Evolutionary conservation across 805 yeast genomes (phyloP), one percentile per base, ranked within the genome.

Genomic region (Starmerella sp.): DNA sequence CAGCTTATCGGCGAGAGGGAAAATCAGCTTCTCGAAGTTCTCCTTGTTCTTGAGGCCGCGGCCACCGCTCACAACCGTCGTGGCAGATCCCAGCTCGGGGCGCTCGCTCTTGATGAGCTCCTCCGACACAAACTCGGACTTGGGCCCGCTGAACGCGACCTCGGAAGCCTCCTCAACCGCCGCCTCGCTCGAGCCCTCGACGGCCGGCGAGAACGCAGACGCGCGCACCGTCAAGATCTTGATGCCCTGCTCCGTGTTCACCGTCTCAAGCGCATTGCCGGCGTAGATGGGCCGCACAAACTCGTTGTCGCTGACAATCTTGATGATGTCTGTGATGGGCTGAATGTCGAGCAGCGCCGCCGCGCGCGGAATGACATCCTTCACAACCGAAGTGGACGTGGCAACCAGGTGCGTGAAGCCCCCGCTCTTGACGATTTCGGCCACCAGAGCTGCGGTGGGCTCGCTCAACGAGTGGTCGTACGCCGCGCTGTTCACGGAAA

Each of bases 231-330:
- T 84, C 11, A 86, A 72, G 57, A 91, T 71, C 52, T 86, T 76
- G 59, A 79, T 73, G 5, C 75, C 67, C 65, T 91, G 96, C 29
- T 68, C 74, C 29, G 87, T 75, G 68, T 81, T 79, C 50, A 93
- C 86, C 3, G 96, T 89, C 42, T 87, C 79, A 56, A 87, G 73
- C 5, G 95, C 95, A 70, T 93, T 93, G 49, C 98, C 98, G 22
- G 98, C 97, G 67, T 86, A 93, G 39, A 91, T 88, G 47, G 97
- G 97, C 69, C 97, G 83, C 39, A 84, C 82, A 70, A 91, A 93
- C 7, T 93, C 84, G 58, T 77, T 79, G 15, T 79, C 75, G 51
- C 80, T 73, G 60, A 77, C 78, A 41, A 91, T 83, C 64, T 79
- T 78, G 62, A 78, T 79, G 55, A 93, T 77, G 66, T 91, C 97